Base-by-base conservation (phyloP, 2,329 filamentous ascomycete species). In the Lithohypha guttulata region DNA sequence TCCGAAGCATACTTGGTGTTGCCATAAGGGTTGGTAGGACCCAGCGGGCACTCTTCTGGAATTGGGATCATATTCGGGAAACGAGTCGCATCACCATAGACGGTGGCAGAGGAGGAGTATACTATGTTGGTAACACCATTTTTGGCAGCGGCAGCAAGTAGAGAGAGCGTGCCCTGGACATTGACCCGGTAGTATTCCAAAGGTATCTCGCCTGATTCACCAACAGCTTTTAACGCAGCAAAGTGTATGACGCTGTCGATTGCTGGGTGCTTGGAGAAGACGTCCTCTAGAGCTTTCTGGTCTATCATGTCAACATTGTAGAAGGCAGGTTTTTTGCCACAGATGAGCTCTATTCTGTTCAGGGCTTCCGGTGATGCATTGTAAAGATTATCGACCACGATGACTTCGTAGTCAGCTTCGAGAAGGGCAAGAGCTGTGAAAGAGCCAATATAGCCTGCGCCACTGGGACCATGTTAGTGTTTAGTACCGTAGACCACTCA, bases 191-290 rank as follows among this genome's bases (percentile, higher is more conserved):
- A 98, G 76, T 98, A 98, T 66, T 95, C 87, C 57, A 96, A 77
- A 31, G 91, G 91, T 48, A 85, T 93, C 63, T 93, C 84, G 56
- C 74, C 78, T 39, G 89, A 96, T 68, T 98, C 89, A 57, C 91
- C 91, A 44, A 98, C 91, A 32, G 93, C 89, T 81, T 98, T 98
- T 52, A 98, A 74, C 17, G 91, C 91, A 48, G 91, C 93, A 59
- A 98, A 98, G 71, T 98, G 91, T 55, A 98, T 96, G 50, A 96
- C 91, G 59, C 84, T 94, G 73, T 95, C 86, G 57, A 98, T 95
- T 56, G 84, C 81, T 36, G 87, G 85, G 65, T 96, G 81, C 57
- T 81, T 82, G 47, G 75, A 70, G 59, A 98, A 95, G 54, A 96
- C 82, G 55, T 79, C 78, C 60, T 95, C 84, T 42, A 98, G 73